These are phyloP conservation scores for Tephrocybe sp. DNA, from an alignment of 768 basidiomycete species.

Conservation along the genomic window DNA sequence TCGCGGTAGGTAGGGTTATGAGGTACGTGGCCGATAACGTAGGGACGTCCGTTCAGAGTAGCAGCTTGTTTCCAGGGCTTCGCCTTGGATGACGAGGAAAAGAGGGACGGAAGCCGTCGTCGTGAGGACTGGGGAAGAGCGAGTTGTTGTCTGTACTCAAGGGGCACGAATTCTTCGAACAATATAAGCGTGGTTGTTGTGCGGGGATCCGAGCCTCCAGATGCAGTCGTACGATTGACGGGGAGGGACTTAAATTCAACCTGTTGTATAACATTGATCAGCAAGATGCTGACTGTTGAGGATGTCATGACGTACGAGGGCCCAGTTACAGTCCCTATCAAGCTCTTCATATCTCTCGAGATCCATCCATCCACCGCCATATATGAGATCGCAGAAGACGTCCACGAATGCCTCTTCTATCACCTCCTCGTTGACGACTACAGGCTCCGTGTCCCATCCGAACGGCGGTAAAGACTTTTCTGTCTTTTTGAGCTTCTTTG, in stretches of 20 bases:
- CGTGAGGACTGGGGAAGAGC: constrained; percentile 49
- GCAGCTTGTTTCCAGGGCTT: constrained; percentile 79
- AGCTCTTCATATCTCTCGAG: constrained; percentile 66
- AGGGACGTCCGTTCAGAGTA: constrained; percentile 79
- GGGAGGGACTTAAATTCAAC: constrained; percentile 87
- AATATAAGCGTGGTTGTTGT: constrained; percentile 69
- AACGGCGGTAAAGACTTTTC: constrained; percentile 83
- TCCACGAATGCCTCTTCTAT: constrained; percentile 91
- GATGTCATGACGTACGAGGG: constrained; percentile 57
- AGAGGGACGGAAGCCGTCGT: constrained; percentile 68
- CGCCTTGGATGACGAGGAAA: constrained; percentile 47
- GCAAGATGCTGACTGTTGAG: not conserved
- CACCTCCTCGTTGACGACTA: constrained; percentile 72
- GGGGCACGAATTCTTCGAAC: constrained; percentile 93
- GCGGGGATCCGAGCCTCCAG: constrained; percentile 60
- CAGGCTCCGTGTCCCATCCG: constrained; percentile 89
- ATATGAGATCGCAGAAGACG: constrained; percentile 79
- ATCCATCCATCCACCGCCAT: constrained; percentile 85
- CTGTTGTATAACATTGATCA: constrained; percentile 31
- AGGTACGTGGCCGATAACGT: constrained; percentile 60
- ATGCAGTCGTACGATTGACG: constrained; percentile 28
- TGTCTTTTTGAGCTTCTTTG: constrained; percentile 78
- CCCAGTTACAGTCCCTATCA: constrained; percentile 91
- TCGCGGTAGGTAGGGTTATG: constrained; percentile 54
- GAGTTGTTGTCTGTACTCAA: constrained; percentile 80